Evolutionary conservation across 441 rosid species (phyloP).

Genomic region (Biscutella auriculata): DNA sequence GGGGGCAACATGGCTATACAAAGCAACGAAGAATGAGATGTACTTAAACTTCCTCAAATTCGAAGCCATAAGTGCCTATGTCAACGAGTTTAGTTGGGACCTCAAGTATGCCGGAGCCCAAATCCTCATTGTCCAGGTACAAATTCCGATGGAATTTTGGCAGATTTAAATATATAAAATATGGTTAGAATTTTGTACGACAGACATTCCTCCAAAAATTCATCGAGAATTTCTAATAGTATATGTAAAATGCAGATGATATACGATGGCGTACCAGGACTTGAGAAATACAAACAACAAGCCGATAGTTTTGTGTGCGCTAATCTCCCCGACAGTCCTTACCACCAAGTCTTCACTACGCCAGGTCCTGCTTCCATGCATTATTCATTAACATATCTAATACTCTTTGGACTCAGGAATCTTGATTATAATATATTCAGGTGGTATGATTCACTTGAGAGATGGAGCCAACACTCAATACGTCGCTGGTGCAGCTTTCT

Average conservation of each 20-base stretch:
- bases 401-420: no score
- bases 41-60: conserved; percentile 42
- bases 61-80: conserved; percentile 46
- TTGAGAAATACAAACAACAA: conserved; percentile 36
- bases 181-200: no score
- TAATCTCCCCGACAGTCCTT: conserved; percentile 57
- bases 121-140: conserved; percentile 53
- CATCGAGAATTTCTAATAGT: no score
- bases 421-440: conserved; percentile 8
- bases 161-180: no score
- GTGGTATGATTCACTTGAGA: conserved; percentile 67
- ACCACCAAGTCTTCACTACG: conserved; percentile 40
- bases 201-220: no score
- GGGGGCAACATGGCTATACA: conserved; percentile 84
- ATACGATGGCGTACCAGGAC: conserved; percentile 33
- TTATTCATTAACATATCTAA: neutral
- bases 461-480: conserved; percentile 86
- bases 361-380: conserved; percentile 34
- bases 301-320: conserved; percentile 78
- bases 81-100: conserved; percentile 88
- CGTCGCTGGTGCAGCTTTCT: conserved; percentile 53
- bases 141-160: neutral
- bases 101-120: conserved; percentile 85
- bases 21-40: conserved; percentile 31
- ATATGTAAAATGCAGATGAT: conserved; percentile 39